Evolutionary conservation across 176 grass and related monocot genomes (phyloP), one percentile per base, ranked within the genome.

Genomic region (Paspalum vaginatum): DNA sequence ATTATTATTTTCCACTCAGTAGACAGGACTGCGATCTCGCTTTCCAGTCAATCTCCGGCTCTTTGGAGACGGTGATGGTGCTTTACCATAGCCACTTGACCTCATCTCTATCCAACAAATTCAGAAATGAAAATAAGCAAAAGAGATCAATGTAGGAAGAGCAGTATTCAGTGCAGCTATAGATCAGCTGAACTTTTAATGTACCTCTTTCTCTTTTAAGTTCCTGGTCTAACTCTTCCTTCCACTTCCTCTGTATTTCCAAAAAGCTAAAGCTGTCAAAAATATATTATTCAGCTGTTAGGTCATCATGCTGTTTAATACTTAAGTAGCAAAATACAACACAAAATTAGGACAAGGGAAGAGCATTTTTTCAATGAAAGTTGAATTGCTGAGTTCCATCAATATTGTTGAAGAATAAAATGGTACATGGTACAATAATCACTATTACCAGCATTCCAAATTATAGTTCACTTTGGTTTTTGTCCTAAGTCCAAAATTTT

Each of bases 171-270:
- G 60, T 44, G 43, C n/a, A 75, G 38, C 48, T 61, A 20, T 74
- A 57, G 25, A 60, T 68, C 16, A 40, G 17, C 1, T 14, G 16
- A 12, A 53, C 6, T 37, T 50, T 25, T 38, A n/a, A 54, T 61
- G 77, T 92, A 97, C 95, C 91, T 90, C 94, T 92, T 59, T 88
- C 76, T 58, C 77, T 90, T 82, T 94, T 90, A 54, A 97, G 91
- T 76, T 97, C 95, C 80, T 88, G 91, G 68, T 87, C 77, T 51
- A 97, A 79, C 66, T 97, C 95, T 85, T 97, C 91, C 63, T 92
- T 92, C 95, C 95, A 97, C 78, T 90, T 94, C 66, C 62, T 87
- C 39, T 81, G 75, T 47, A 65, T 88, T 39, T 92, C 89, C 0
- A 85, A 88, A 75, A 84, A 88, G 77, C 62, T 92, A 15, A 54